These are phyloP conservation scores for Triticum turgidum DNA, from an alignment of 176 grass and related monocot species.

Conservation along the genomic window DNA sequence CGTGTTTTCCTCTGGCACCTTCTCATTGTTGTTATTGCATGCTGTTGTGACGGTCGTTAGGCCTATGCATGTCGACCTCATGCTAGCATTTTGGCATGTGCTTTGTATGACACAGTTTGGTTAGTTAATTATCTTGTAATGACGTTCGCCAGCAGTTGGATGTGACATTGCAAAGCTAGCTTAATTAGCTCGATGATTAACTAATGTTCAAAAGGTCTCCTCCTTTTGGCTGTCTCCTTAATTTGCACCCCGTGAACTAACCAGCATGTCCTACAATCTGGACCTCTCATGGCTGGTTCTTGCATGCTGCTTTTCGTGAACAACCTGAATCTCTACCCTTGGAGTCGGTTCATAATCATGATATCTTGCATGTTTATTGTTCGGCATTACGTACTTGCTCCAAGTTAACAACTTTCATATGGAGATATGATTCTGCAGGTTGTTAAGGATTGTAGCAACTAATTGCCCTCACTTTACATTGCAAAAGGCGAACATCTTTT, in stretches of 20 bases:
- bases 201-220: conserved; percentile 6
- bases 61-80: conserved; percentile 29
- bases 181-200: conserved; percentile 2
- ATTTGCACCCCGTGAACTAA: conserved; percentile 14
- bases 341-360: background rate
- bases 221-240: conserved; percentile 13
- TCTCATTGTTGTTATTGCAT: background rate
- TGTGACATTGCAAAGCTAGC: conserved; percentile 23
- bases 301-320: background rate
- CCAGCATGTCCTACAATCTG: conserved; percentile 13
- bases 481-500: conserved; percentile 25
- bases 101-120: conserved; percentile 1
- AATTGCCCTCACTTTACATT: conserved; percentile 11
- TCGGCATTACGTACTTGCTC: background rate
- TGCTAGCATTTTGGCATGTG: conserved; percentile 38
- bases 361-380: background rate
- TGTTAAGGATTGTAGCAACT: background rate
- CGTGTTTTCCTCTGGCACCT: conserved; percentile 14
- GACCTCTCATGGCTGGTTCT: conserved; percentile 22
- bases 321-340: conserved; percentile 21
- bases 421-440: conserved; percentile 24
- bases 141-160: conserved; percentile 26
- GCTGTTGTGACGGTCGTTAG: conserved; percentile 23
- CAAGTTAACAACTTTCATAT: conserved; percentile 13
- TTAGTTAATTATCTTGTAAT: background rate